Base-by-base conservation (phyloP, 352 stramenopile species). In the Phytopythium kandeliae region DNA sequence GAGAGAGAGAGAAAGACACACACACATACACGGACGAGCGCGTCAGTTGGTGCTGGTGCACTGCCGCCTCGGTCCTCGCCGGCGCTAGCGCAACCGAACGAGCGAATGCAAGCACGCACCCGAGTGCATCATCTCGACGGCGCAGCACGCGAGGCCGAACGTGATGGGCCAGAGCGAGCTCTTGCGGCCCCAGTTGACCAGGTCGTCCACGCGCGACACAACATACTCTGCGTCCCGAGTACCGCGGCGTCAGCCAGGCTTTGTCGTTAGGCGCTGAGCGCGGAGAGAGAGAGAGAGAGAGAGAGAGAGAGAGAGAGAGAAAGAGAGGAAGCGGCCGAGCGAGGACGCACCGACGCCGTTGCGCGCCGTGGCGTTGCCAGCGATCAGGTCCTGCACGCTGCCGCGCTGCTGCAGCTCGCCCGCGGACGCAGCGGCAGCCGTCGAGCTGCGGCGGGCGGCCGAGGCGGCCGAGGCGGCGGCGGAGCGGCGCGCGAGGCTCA, bases 81-180 rank as follows among this genome's bases (percentile, higher is more conserved):
- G n/a, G n/a, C n/a, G n/a, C n/a, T n/a, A n/a, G n/a, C n/a, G n/a
- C n/a, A n/a, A n/a, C n/a, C n/a, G n/a, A n/a, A 4, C 4, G 28
- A 31, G 28, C 28, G 28, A 31, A n/a, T n/a, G 28, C 4, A 31
- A 9, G 4, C 15, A 90, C 25, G 74, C 85, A 62, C 89, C 92
- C 17, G 67, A 62, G 55, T 97, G 87, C 87, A 99, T 99, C 97
- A 99, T 99, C 80, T 99, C 97, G 19, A 99, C 96, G 46, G 97
- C 97, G 65, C 97, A 99, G 72, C 97, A 99, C 9, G 97, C 97
- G 13, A 99, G 74, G 51, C 97, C 97, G 72, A 99, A 99, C 8
- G 97, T 99, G 79, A 99, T 98, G 46, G 97, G 97, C 97, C 97
- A 99, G 24, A 99, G 63, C 31, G 96, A 99, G 54, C 94, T 90